Evolutionary conservation across 192 early-diverging fungal species (phyloP).

Genomic region (Gryganskiella cystojenkinii): DNA sequence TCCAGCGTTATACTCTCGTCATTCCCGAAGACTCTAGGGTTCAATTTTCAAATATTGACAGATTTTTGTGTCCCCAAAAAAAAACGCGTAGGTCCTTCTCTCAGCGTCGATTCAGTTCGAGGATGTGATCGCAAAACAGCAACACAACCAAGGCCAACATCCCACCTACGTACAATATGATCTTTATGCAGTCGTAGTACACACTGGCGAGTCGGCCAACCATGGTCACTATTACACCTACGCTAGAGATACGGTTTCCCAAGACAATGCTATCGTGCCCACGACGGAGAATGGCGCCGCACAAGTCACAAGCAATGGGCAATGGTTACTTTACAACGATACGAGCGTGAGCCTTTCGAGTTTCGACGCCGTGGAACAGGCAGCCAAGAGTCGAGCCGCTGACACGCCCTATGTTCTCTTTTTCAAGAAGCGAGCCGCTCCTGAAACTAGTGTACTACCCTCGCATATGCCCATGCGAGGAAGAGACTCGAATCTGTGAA

Average conservation of each 20-base stretch:
- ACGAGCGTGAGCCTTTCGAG: conserved; percentile 37
- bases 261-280: too few relatives aligned
- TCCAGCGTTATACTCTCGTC: too few relatives aligned
- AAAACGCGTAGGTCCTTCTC: conserved; percentile 19
- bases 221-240: conserved; percentile 67
- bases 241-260: conserved; percentile 44
- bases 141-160: conserved; percentile 10
- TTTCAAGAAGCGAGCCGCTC: conserved; percentile 19
- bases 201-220: conserved; percentile 57
- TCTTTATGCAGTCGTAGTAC: conserved; percentile 59
- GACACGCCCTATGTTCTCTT: conserved; percentile 62
- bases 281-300: not conserved
- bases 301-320: too few relatives aligned
- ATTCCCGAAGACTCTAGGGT: too few relatives aligned
- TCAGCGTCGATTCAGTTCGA: conserved; percentile 18
- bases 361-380: conserved; percentile 37
- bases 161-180: conserved; percentile 31
- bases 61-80: not conserved
- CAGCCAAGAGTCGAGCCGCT: conserved; percentile 26
- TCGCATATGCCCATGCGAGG: not conserved
- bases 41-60: not conserved
- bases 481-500: conserved; percentile 18
- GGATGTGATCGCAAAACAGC: not conserved
- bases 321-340: conserved; percentile 54
- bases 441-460: not conserved